These are phyloP conservation scores for Lepidopterella palustris DNA, from an alignment of 495 filamentous ascomycete genomes.

Conservation along the genomic window DNA sequence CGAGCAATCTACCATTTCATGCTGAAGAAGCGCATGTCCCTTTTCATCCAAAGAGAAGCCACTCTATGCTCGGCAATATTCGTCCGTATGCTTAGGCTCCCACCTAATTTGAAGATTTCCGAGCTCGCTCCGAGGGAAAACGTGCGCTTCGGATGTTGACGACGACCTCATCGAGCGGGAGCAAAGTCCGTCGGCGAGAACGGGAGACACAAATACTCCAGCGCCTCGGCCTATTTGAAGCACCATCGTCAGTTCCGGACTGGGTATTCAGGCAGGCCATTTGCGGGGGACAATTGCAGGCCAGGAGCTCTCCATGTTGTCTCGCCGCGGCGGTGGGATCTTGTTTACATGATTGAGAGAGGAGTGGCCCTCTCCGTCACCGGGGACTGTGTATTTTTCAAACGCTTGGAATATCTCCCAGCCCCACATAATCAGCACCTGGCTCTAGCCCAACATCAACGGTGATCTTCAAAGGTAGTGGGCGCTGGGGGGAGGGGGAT, in stretches of 20 bases:
- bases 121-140: neutral
- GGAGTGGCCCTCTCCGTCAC: conserved; percentile 65
- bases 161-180: conserved; percentile 8
- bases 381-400: conserved; percentile 66
- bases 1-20: too few species aligned
- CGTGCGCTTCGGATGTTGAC: conserved; percentile 12
- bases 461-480: too few species aligned
- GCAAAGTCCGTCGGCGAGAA: conserved; percentile 13
- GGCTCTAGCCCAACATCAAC: too few species aligned
- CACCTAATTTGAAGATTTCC: conserved; percentile 5
- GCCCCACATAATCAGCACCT: too few species aligned
- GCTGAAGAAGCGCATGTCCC: too few species aligned
- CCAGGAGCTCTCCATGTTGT: conserved; percentile 42
- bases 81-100: too few species aligned
- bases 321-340: conserved; percentile 23
- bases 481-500: too few species aligned
- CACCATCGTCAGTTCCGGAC: neutral
- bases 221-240: conserved; percentile 5
- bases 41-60: too few species aligned
- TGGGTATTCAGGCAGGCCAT: neutral
- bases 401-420: conserved; percentile 97
- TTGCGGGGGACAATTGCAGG: conserved; percentile 52
- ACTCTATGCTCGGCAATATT: too few species aligned
- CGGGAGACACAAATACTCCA: conserved; percentile 8
- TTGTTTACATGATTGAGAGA: conserved; percentile 61